phyloP scores from a whole-genome alignment of 176 grass and related monocot genomes.

The Raddia guianensis region DNA sequence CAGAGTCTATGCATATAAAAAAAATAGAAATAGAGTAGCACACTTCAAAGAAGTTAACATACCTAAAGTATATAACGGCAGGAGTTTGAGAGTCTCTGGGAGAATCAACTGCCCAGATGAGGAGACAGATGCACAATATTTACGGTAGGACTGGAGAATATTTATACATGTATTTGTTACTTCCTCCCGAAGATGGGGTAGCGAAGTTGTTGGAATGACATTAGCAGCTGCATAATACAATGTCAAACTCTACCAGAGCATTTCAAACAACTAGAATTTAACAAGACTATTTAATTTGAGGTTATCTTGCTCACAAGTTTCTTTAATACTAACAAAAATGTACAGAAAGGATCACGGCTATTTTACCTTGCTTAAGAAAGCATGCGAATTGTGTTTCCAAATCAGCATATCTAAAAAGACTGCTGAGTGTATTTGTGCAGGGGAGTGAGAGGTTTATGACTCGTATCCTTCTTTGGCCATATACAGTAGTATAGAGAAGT shows the following conservation, averaged over 20 bases:
- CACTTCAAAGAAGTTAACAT: not conserved
- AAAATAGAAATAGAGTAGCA: constrained; percentile 32
- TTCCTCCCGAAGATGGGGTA: constrained; percentile 70
- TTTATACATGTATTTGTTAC: constrained; percentile 79
- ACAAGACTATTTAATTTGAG: constrained; percentile 19
- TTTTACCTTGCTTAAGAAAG: constrained; percentile 86
- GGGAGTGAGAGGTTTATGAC: constrained; percentile 87
- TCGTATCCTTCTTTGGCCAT: constrained; percentile 88
- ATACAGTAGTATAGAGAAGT: constrained; percentile 81
- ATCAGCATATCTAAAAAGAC: constrained; percentile 79
- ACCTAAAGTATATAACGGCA: constrained; percentile 90
- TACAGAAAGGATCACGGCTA: not conserved
- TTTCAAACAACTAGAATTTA: not conserved
- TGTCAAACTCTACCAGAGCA: constrained; percentile 2
- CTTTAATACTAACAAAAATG: constrained; percentile 6
- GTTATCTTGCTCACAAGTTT: not conserved
- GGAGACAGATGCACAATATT: constrained; percentile 77
- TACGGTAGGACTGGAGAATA: constrained; percentile 84
- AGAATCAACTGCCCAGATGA: constrained; percentile 89
- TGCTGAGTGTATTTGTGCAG: constrained; percentile 70
- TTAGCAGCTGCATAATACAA: constrained; percentile 64
- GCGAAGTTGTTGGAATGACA: constrained; percentile 52
- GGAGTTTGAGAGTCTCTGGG: constrained; percentile 84
- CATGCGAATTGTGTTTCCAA: constrained; percentile 81
- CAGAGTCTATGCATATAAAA: not conserved